A percentile compares a stretch with the other conserved stretches of the same genome.
Conservation (phyloP, 257 asterid genomes). For the Solanum lignicaule region DNA sequence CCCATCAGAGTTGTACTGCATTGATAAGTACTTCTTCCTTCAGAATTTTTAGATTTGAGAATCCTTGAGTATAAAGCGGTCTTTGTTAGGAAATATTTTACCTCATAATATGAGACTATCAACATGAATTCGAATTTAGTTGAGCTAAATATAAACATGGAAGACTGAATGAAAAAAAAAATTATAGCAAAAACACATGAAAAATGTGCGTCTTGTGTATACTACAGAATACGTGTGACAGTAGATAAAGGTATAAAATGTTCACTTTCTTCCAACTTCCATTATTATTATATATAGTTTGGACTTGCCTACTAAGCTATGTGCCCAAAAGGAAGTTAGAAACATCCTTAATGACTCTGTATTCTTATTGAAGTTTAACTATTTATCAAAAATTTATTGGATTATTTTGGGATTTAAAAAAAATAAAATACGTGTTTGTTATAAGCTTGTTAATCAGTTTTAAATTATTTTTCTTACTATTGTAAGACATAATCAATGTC, state of each 20-base stretch:
- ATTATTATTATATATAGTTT: not conserved
- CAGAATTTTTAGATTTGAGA: accelerated
- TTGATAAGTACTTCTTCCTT: accelerated
- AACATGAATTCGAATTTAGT: too few relatives aligned
- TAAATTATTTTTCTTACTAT: too few relatives aligned
- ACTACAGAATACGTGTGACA: not conserved
- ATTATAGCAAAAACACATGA: not conserved
- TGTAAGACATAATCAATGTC: not conserved
- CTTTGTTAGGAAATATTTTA: too few relatives aligned
- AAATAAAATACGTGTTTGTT: too few relatives aligned
- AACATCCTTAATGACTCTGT: not conserved
- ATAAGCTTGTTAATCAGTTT: not conserved
- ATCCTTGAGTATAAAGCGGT: accelerated
- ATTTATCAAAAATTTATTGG: accelerated
- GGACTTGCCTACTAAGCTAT: too few relatives aligned
- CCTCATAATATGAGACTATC: accelerated
- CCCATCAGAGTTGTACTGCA: too few relatives aligned
- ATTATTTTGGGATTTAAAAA: too few relatives aligned
- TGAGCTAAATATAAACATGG: accelerated
- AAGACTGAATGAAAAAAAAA: too few relatives aligned
- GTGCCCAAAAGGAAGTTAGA: too few relatives aligned
- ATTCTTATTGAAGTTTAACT: not conserved
- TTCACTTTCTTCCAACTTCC: not conserved
- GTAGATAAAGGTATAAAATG: not conserved
- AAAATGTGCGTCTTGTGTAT: not conserved